phyloP scores from a whole-genome alignment of 2,329 filamentous ascomycete species.

The Arthrobotrys megalospora region DNA sequence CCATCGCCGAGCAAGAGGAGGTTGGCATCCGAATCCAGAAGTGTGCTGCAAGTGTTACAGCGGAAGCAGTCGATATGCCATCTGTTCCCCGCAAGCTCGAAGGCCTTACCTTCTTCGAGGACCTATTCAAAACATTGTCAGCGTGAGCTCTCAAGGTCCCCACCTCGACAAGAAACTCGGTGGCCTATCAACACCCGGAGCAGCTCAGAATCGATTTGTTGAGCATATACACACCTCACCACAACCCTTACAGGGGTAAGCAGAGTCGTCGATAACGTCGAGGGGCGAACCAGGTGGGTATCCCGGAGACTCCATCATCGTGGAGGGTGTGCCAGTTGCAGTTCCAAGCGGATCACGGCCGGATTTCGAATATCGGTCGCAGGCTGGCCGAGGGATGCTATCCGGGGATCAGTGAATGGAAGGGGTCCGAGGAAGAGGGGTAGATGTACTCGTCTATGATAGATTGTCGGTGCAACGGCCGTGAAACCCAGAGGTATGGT shows the following conservation, averaged over 20 bases:
- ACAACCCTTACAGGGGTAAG: conserved; percentile 91
- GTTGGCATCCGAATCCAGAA: conserved; percentile 98
- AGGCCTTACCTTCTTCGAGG: conserved; percentile 97
- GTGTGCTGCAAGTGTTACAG: conserved; percentile 93
- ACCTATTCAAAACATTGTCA: conserved; percentile 74
- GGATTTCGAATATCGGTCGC: conserved; percentile 19
- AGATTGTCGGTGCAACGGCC: conserved; percentile 16
- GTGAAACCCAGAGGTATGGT: conserved; percentile 19
- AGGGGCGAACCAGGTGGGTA: conserved; percentile 63
- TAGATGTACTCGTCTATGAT: conserved; percentile 1
- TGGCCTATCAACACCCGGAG: background rate
- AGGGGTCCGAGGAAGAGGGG: conserved; percentile 11
- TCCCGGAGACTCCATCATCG: conserved; percentile 63
- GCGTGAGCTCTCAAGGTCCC: conserved; percentile 41
- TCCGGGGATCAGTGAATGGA: background rate
- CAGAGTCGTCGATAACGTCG: conserved; percentile 80
- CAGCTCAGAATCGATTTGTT: conserved; percentile 5
- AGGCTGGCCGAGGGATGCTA: background rate
- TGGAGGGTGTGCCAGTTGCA: conserved; percentile 1
- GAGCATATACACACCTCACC: conserved; percentile 76
- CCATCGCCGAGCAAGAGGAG: conserved; percentile 96
- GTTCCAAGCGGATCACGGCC: conserved; percentile 5
- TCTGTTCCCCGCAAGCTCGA: conserved; percentile 94
- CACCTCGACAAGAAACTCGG: conserved; percentile 2
- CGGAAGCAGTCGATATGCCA: conserved; percentile 99